A percentile compares a stretch with the other conserved stretches of the same genome.
Conservation (phyloP, 345 rosid species). For the Carallia pectinifolia region DNA sequence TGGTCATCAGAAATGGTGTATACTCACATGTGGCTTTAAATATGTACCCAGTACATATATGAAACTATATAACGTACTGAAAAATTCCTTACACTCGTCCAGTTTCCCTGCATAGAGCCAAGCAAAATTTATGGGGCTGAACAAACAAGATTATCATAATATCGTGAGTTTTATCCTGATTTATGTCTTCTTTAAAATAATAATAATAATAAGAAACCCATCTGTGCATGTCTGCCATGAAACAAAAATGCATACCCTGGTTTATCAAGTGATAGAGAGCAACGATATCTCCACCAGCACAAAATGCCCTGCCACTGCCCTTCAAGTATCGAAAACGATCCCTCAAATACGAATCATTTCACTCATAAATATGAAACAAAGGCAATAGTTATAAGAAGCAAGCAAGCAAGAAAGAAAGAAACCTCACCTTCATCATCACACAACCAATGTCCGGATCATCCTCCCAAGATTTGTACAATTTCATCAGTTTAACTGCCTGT, state of each 20-base stretch:
- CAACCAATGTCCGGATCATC: constrained; percentile 73
- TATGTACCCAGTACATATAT: constrained; percentile 62
- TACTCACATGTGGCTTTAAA: constrained; percentile 73
- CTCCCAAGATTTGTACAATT: constrained; percentile 81
- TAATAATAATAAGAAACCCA: no score
- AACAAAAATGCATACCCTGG: constrained; percentile 38
- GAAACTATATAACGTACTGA: constrained; percentile 47
- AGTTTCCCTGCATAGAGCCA: constrained; percentile 44
- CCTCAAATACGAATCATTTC: not conserved
- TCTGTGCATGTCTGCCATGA: not conserved
- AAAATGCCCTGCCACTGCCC: constrained; percentile 97
- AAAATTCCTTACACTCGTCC: constrained; percentile 47
- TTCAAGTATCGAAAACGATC: constrained; percentile 34
- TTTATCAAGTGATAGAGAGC: constrained; percentile 57
- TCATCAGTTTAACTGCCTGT: constrained; percentile 61
- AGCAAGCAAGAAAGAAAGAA: constrained; percentile 2
- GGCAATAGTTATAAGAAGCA: not conserved
- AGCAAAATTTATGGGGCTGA: not conserved
- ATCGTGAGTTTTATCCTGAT: not conserved
- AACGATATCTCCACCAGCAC: constrained; percentile 92
- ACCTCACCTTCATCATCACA: constrained; percentile 69
- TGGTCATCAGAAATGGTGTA: not conserved
- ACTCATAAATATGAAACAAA: not conserved
- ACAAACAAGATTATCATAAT: not conserved
- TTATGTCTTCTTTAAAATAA: no score